phyloP scores from a whole-genome alignment of 371 early-diverging fungal species.

The Circinella minor region DNA sequence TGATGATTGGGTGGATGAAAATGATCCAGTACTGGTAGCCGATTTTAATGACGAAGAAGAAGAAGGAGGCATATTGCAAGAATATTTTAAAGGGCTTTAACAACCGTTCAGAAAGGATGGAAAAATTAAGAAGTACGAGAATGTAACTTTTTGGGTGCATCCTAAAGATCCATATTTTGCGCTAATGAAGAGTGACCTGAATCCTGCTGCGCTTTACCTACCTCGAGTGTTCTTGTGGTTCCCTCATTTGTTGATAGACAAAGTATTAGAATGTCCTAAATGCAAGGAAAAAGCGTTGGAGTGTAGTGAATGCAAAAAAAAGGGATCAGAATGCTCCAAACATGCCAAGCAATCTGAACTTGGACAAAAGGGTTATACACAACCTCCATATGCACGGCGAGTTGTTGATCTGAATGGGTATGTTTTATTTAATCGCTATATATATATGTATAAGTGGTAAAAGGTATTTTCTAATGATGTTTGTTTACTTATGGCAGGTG shows the following conservation, averaged over 20 bases:
- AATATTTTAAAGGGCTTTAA: too few relatives aligned
- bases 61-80: too few relatives aligned
- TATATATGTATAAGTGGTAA: neutral
- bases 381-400: neutral
- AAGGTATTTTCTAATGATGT: neutral
- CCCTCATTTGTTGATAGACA: neutral
- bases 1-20: too few relatives aligned
- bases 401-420: neutral
- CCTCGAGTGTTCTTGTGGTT: neutral
- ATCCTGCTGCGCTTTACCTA: neutral
- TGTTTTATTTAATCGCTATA: neutral
- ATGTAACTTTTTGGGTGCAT: neutral
- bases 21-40: too few relatives aligned
- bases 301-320: too few relatives aligned
- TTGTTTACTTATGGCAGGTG: neutral
- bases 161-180: constrained; percentile 5
- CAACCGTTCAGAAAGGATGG: too few relatives aligned
- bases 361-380: neutral
- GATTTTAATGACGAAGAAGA: too few relatives aligned
- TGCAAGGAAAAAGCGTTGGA: too few relatives aligned
- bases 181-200: neutral
- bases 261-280: neutral
- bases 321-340: too few relatives aligned
- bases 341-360: too few relatives aligned
- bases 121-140: neutral